Evolutionary conservation across 106 monocot genomes (phyloP).

Genomic region (Apostasia shenzhenica): DNA sequence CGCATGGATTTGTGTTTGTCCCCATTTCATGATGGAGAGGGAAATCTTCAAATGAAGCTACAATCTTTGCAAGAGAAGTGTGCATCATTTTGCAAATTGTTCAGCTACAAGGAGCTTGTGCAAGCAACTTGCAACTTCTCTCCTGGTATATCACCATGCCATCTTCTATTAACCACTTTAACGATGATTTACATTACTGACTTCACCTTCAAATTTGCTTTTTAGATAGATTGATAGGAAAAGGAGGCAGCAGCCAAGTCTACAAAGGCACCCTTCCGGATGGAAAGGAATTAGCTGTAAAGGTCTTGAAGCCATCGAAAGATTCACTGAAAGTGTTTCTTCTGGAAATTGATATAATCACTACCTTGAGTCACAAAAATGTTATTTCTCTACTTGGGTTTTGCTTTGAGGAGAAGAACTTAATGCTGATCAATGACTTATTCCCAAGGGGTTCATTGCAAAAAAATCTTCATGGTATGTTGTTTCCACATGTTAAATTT

Average conservation of each 20-base stretch:
- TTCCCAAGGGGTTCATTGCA: constrained; percentile 60
- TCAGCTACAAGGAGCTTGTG: constrained; percentile 55
- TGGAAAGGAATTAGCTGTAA: constrained; percentile 67
- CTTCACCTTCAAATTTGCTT: background rate
- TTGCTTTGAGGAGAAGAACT: constrained; percentile 54
- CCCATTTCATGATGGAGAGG: constrained; percentile 5
- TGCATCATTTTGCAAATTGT: constrained; percentile 47
- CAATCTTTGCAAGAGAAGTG: constrained; percentile 53
- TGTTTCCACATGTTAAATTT: background rate
- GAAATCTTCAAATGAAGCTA: constrained; percentile 34
- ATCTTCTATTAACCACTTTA: background rate
- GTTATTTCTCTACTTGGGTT: constrained; percentile 67
- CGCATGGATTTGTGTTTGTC: constrained; percentile 11
- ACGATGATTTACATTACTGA: too few relatives aligned
- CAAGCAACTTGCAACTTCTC: constrained; percentile 75
- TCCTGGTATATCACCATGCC: constrained; percentile 30
- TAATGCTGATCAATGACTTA: constrained; percentile 67
- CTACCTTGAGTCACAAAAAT: constrained; percentile 58
- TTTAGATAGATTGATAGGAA: constrained; percentile 56
- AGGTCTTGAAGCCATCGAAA: constrained; percentile 58
- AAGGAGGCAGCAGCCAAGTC: constrained; percentile 76
- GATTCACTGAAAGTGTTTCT: constrained; percentile 54
- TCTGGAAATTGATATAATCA: constrained; percentile 60
- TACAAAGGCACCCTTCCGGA: constrained; percentile 55
- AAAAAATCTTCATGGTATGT: constrained; percentile 64